Percentiles rank a stretch among this genome's conserved stretches.
Evolutionary conservation across 2,329 filamentous ascomycete species (phyloP).

Genomic region (Talaromyces sp.): DNA sequence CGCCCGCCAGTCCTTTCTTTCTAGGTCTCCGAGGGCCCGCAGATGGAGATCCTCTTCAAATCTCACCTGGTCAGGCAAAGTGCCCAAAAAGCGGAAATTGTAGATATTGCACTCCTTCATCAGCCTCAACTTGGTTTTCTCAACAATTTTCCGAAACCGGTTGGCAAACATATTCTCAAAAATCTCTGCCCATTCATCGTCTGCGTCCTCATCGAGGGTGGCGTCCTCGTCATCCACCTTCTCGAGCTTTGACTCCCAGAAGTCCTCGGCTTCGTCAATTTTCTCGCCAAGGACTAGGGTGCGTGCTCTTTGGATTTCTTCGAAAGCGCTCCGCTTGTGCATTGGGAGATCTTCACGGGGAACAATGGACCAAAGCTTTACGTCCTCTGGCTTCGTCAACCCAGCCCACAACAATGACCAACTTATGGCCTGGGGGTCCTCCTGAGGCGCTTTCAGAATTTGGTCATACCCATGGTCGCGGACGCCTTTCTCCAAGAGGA

Average conservation of each 20-base stretch:
- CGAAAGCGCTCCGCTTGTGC: neutral
- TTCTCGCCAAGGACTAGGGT: neutral
- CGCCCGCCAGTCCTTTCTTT: neutral
- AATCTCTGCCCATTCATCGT: neutral
- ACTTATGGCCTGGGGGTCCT: neutral
- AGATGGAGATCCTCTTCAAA: neutral
- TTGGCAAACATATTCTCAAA: neutral
- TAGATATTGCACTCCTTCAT: conserved; percentile 2
- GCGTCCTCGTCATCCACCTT: neutral
- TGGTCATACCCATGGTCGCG: neutral
- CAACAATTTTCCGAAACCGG: neutral
- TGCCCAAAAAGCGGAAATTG: conserved; percentile 7
- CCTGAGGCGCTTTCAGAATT: neutral
- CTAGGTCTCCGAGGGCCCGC: neutral
- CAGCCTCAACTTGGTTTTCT: neutral
- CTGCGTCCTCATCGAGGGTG: neutral
- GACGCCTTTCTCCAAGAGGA: neutral
- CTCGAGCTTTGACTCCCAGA: neutral
- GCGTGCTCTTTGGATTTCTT: neutral
- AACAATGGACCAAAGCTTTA: neutral
- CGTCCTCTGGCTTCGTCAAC: neutral
- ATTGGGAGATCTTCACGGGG: neutral
- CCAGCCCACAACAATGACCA: conserved; percentile 4
- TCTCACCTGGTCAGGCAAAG: neutral
- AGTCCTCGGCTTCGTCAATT: neutral